Evolutionary conservation across 768 basidiomycete species (phyloP).

Genomic region (Phlebiopsis gigantea): DNA sequence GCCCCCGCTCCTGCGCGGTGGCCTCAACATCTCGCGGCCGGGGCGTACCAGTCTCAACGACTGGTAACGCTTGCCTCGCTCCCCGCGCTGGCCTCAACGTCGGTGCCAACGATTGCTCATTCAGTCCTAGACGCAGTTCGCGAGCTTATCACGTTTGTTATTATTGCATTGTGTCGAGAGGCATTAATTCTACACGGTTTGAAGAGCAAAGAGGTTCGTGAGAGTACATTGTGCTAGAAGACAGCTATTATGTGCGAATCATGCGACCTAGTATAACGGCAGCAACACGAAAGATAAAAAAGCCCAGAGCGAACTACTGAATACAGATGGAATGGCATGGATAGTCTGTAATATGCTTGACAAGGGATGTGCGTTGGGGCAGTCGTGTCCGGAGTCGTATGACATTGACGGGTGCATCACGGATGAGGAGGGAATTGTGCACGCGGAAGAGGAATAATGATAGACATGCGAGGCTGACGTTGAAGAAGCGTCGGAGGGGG

Average conservation of each 20-base stretch:
- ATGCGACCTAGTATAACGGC: background rate
- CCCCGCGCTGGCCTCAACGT: background rate
- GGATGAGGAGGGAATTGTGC: background rate
- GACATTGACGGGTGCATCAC: background rate
- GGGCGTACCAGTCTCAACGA: slow-evolving; percentile 63
- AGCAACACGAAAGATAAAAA: background rate
- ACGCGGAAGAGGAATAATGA: background rate
- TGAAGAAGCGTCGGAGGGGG: background rate
- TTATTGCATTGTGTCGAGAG: background rate
- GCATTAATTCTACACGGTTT: slow-evolving; percentile 3
- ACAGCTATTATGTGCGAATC: background rate
- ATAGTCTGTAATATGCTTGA: background rate
- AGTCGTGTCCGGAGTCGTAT: background rate
- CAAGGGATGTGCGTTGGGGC: background rate
- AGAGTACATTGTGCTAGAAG: background rate
- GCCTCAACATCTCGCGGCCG: slow-evolving; percentile 71
- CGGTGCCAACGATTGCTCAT: background rate
- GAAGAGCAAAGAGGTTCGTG: background rate
- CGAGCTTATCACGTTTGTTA: background rate
- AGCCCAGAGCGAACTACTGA: background rate
- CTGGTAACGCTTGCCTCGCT: slow-evolving; percentile 43
- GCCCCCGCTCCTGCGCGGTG: slow-evolving; percentile 81
- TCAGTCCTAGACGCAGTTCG: background rate
- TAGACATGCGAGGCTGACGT: background rate
- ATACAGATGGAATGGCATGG: background rate